phyloP scores from a whole-genome alignment of 768 basidiomycete genomes.

The Hypholoma sublateritium region DNA sequence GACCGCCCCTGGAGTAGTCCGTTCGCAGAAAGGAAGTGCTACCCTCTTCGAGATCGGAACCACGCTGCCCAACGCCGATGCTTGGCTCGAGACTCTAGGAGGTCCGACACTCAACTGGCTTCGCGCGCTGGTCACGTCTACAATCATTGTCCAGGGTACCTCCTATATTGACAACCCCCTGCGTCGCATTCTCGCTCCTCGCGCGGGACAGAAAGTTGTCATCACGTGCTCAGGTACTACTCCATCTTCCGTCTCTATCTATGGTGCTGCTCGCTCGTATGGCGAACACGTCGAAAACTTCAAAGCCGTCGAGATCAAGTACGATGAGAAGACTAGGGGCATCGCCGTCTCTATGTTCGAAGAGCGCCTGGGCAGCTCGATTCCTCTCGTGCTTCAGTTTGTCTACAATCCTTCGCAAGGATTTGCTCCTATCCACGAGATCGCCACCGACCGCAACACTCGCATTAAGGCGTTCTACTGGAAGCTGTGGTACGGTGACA shows the following conservation, averaged over 20 bases:
- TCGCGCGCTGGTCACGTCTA: slow-evolving; percentile 77
- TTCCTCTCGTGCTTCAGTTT: slow-evolving; percentile 84
- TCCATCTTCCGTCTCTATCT: slow-evolving; percentile 63
- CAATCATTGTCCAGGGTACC: slow-evolving; percentile 83
- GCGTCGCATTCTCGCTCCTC: slow-evolving; percentile 82
- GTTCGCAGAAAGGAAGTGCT: slow-evolving; percentile 39
- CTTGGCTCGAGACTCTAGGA: slow-evolving; percentile 85
- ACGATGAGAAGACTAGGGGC: slow-evolving; percentile 43
- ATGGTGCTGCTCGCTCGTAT: slow-evolving; percentile 78
- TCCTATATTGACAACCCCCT: slow-evolving; percentile 89
- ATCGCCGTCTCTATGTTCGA: slow-evolving; percentile 82
- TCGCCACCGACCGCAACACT: slow-evolving; percentile 77
- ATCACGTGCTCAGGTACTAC: slow-evolving; percentile 46
- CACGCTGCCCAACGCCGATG: slow-evolving; percentile 53
- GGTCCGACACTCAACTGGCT: slow-evolving; percentile 86
- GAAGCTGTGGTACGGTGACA: slow-evolving; percentile 96
- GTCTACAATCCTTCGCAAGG: slow-evolving; percentile 85
- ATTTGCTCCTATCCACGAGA: slow-evolving; percentile 91
- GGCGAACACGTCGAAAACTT: slow-evolving; percentile 72
- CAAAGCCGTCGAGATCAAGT: slow-evolving; percentile 81
- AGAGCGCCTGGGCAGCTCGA: slow-evolving; percentile 71
- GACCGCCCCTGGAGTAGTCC: slow-evolving; percentile 39
- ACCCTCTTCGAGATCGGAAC: slow-evolving; percentile 52
- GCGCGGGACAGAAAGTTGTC: slow-evolving; percentile 75
- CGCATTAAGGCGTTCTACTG: slow-evolving; percentile 98